phyloP scores from a whole-genome alignment of 2,329 filamentous ascomycete genomes.

The Fusarium devonianum region DNA sequence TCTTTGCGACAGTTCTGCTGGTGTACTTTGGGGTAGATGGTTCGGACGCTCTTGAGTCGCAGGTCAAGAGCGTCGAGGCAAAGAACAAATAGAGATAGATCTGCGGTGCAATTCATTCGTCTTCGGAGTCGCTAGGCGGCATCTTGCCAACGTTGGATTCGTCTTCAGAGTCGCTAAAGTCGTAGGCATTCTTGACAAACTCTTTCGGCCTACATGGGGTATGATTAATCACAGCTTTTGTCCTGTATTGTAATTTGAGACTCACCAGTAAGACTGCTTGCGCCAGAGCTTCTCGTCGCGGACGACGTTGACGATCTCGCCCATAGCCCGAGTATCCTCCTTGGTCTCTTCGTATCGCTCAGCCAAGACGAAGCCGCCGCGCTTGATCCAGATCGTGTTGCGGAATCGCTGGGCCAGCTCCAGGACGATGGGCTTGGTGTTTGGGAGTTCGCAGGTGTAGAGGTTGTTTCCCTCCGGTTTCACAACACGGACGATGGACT shows the following conservation, averaged over 20 bases:
- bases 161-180: conserved; percentile 73
- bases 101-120: conserved; percentile 45
- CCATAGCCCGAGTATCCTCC: conserved; percentile 78
- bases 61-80: conserved; percentile 29
- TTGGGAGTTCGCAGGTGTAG: conserved; percentile 79
- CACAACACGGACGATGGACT: conserved; percentile 76
- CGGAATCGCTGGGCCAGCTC: conserved; percentile 87
- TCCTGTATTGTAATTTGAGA: background rate
- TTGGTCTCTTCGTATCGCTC: conserved; percentile 70
- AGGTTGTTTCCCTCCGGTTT: conserved; percentile 89
- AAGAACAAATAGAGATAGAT: conserved; percentile 45
- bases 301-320: conserved; percentile 93
- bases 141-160: conserved; percentile 84
- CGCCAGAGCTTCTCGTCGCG: conserved; percentile 91
- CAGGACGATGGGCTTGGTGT: conserved; percentile 70
- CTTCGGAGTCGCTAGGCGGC: conserved; percentile 82
- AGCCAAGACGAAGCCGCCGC: conserved; percentile 85
- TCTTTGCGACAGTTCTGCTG: conserved; percentile 71
- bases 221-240: conserved; percentile 23
- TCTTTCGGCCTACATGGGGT: conserved; percentile 72
- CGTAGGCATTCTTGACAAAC: conserved; percentile 71
- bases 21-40: conserved; percentile 65
- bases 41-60: conserved; percentile 42
- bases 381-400: conserved; percentile 92
- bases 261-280: conserved; percentile 85